Conservation (phyloP, 805 yeast species). For the Naumovozyma dairenensis region DNA sequence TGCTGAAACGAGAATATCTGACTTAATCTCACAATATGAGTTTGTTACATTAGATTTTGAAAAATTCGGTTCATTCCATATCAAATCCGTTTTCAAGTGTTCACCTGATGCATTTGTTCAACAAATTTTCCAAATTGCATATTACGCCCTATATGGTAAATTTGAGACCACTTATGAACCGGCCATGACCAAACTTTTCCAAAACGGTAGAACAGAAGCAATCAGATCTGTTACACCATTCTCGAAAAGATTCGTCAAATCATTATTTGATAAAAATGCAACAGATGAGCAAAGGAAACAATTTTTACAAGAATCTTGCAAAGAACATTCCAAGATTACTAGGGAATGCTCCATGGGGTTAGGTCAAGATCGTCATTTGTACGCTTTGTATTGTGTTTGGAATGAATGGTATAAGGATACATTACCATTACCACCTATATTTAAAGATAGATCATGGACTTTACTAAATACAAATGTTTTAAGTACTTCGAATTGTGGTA, state of each 20-base stretch:
- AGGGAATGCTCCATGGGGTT: conserved; percentile 61
- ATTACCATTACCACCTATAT: conserved; percentile 54
- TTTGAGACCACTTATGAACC: conserved; percentile 94
- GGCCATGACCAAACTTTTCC: conserved; percentile 83
- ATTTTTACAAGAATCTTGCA: conserved; percentile 58
- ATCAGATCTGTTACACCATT: conserved; percentile 75
- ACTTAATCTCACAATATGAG: conserved; percentile 82
- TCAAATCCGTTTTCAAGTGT: conserved; percentile 66
- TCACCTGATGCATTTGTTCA: conserved; percentile 93
- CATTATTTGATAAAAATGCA: conserved; percentile 63
- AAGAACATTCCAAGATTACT: conserved; percentile 57
- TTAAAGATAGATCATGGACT: conserved; percentile 85
- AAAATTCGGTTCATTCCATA: conserved; percentile 61
- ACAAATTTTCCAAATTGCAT: conserved; percentile 88
- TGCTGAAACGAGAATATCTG: conserved; percentile 83
- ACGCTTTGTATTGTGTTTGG: conserved; percentile 84
- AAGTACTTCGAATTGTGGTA: conserved; percentile 86
- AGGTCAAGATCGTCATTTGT: conserved; percentile 89
- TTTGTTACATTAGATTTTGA: conserved; percentile 68
- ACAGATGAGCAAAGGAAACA: conserved; percentile 47
- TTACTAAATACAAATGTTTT: conserved; percentile 68
- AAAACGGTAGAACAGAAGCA: conserved; percentile 91
- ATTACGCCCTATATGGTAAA: conserved; percentile 83
- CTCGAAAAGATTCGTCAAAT: conserved; percentile 72
- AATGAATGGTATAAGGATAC: conserved; percentile 32